A percentile compares a stretch with the other conserved stretches of the same genome.
Conservation (phyloP, 2,329 filamentous ascomycete genomes). For the Metarhizium album region DNA sequence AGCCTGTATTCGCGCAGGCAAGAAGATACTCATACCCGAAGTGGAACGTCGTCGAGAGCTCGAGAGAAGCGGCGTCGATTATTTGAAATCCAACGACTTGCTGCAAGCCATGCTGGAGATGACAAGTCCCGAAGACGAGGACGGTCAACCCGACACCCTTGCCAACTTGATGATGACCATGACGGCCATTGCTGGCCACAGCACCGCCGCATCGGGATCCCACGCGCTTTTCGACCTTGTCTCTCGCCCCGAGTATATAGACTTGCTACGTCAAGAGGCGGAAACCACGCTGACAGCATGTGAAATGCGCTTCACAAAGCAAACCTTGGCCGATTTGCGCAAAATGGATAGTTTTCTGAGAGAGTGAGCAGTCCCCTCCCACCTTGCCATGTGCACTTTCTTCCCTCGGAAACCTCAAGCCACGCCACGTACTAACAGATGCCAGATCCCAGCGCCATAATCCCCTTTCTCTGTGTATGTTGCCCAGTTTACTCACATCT, state of each 20-base stretch:
- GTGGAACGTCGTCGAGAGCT: slow-evolving; percentile 3
- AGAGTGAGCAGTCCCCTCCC: slow-evolving; percentile 3
- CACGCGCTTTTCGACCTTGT: slow-evolving; percentile 6
- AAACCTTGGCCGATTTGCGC: slow-evolving; percentile 2
- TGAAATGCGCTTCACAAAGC: slow-evolving; percentile 2
- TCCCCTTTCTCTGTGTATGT: slow-evolving; percentile 7
- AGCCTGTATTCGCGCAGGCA: background rate
- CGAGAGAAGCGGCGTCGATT: background rate
- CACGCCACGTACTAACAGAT: background rate
- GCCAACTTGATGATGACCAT: slow-evolving; percentile 5
- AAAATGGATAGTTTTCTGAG: slow-evolving; percentile 10
- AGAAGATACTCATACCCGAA: slow-evolving; percentile 4
- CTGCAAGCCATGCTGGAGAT: slow-evolving; percentile 8
- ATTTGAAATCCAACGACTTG: slow-evolving; percentile 4
- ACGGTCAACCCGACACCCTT: background rate
- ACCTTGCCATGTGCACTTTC: background rate
- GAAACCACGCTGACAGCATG: background rate
- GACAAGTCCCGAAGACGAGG: background rate
- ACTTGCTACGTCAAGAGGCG: slow-evolving; percentile 4
- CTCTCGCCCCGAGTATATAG: slow-evolving; percentile 1
- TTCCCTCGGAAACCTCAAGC: too few species aligned
- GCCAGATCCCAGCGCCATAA: slow-evolving; percentile 7
- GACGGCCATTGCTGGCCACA: slow-evolving; percentile 7
- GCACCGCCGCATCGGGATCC: slow-evolving; percentile 6
- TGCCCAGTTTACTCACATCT: too few species aligned